Evolutionary conservation across 2,329 filamentous ascomycete genomes (phyloP), one percentile per base, ranked within the genome.

Genomic region (Achaetomium macrosporum): DNA sequence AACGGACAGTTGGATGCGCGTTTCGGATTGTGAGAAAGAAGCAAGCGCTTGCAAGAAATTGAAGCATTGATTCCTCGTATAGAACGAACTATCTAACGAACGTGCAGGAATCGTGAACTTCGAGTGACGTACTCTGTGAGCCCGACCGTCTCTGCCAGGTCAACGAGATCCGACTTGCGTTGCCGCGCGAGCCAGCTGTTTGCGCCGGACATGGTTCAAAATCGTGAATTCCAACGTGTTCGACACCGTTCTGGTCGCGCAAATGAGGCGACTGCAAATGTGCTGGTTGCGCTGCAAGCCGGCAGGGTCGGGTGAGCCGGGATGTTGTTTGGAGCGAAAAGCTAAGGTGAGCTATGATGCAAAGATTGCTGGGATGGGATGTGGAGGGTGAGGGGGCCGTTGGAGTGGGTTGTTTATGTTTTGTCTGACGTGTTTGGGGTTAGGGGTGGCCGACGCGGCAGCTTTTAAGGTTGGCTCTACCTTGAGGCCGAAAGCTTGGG

Each of bases 171-270:
- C 63, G 77, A 78, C 78, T 95, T 95, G 75, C 87, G 85, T 78
- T 93, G 87, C 69, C 80, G 79, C 70, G 84, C 81, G 67, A 96
- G 78, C 82, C 87, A 95, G 62, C 83, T 81, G 66, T 85, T 82
- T 46, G 41, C 44, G 44, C 39, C 39, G 47, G 61, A 61, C 61
- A 63, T 63, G 46, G 30, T 57, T 45, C 11, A 40, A 43, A 43
- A 35, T 47, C 15, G 13, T 20, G 30, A 35, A 25, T 3, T 8
- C 37, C 36, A 37, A 33, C 43, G 57, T 56, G 52, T 59, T 55
- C 53, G 62, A 55, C 63, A 65, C 63, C 46, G 56, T 51, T 42
- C 33, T 57, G 59, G 59, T 70, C 67, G 70, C 68, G 63, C 57
- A 56, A 56, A 53, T 30, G 35, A 61, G 62, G 66, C 66, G 67